Evolutionary conservation across 2,329 filamentous ascomycete species (phyloP).

Genomic region (Thelonectria olida): DNA sequence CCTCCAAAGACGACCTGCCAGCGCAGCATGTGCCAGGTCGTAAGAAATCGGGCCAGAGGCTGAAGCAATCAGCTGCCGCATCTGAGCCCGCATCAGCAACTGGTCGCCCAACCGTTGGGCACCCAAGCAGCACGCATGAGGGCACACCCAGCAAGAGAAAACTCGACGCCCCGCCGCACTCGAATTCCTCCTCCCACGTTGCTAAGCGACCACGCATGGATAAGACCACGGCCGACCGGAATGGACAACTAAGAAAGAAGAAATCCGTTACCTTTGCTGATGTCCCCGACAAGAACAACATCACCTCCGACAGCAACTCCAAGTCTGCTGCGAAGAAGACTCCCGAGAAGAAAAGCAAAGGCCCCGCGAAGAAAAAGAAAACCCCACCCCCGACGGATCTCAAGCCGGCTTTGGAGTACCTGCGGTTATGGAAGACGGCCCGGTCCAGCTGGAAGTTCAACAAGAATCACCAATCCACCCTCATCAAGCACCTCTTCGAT

Average conservation of each 20-base stretch:
- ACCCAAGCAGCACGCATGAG: slow-evolving; percentile 45
- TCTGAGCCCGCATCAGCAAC: slow-evolving; percentile 43
- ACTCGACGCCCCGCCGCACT: slow-evolving; percentile 46
- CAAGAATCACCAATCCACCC: slow-evolving; percentile 87
- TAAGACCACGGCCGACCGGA: slow-evolving; percentile 34
- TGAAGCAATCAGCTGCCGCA: slow-evolving; percentile 55
- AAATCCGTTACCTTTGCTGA: slow-evolving; percentile 63
- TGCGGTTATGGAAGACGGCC: slow-evolving; percentile 77
- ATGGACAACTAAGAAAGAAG: slow-evolving; percentile 47
- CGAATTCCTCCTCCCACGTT: slow-evolving; percentile 42
- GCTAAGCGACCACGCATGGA: slow-evolving; percentile 49
- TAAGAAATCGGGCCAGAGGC: slow-evolving; percentile 71
- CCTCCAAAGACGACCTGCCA: slow-evolving; percentile 53
- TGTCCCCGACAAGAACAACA: slow-evolving; percentile 48
- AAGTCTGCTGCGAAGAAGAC: slow-evolving; percentile 47
- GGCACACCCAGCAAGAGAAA: slow-evolving; percentile 51
- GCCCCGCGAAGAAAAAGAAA: slow-evolving; percentile 50
- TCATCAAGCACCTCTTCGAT: slow-evolving; percentile 85
- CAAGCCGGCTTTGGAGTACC: slow-evolving; percentile 77
- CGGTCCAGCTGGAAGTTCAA: slow-evolving; percentile 91
- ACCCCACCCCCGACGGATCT: slow-evolving; percentile 55
- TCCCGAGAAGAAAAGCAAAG: slow-evolving; percentile 46
- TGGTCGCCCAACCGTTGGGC: slow-evolving; percentile 48
- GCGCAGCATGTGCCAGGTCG: slow-evolving; percentile 63
- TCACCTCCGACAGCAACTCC: slow-evolving; percentile 25